phyloP scores from a whole-genome alignment of 2,329 filamentous ascomycete species.

The Cadophora gregata region DNA sequence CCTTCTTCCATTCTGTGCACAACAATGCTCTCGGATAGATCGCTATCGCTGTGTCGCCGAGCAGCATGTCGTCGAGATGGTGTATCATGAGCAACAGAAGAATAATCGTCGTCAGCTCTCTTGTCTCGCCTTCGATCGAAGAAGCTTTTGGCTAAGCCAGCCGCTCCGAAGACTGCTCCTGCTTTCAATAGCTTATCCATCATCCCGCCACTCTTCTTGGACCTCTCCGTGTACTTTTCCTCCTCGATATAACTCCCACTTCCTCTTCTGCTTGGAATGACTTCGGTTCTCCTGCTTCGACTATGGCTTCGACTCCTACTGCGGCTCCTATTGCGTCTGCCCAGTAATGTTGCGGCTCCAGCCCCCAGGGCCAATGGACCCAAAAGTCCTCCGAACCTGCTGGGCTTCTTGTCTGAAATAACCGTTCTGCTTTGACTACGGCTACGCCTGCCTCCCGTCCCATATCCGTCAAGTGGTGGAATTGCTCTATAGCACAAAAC shows the following conservation, averaged over 20 bases:
- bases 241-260: conserved; percentile 62
- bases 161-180: conserved; percentile 67
- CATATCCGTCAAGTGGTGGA: conserved; percentile 50
- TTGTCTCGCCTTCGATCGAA: conserved; percentile 58
- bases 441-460: conserved; percentile 47
- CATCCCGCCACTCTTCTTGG: conserved; percentile 58
- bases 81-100: conserved; percentile 66
- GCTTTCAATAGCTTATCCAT: conserved; percentile 65
- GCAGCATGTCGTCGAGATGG: conserved; percentile 53
- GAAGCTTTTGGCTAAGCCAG: conserved; percentile 64
- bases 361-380: conserved; percentile 62
- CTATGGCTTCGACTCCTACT: conserved; percentile 42
- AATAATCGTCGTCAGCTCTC: conserved; percentile 62
- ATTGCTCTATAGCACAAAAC: conserved; percentile 74
- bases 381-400: conserved; percentile 54
- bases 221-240: conserved; percentile 61
- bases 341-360: conserved; percentile 60
- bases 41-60: conserved; percentile 47
- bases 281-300: conserved; percentile 49
- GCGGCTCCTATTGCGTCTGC: conserved; percentile 42
- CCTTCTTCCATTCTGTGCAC: conserved; percentile 38
- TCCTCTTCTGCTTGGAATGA: conserved; percentile 56
- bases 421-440: conserved; percentile 52
- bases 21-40: conserved; percentile 53
- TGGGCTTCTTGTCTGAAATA: conserved; percentile 51